Base-by-base conservation (phyloP, 1,284 basidiomycete genomes). In the Coniferiporia weirii region DNA sequence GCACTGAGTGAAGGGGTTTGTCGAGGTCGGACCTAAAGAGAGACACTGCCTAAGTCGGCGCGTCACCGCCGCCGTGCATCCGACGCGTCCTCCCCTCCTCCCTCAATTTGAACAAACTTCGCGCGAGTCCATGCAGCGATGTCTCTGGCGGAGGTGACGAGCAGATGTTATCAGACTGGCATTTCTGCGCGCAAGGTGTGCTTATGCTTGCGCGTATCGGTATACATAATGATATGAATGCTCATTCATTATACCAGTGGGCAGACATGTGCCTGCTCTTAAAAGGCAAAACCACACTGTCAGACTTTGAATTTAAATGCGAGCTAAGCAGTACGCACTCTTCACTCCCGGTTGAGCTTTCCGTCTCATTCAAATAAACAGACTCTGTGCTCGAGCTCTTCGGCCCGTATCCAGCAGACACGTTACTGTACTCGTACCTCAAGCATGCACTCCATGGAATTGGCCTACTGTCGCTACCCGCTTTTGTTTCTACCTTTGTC, bases 161-260 rank as follows among this genome's bases (percentile, higher is more conserved):
- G 83, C 59, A 89, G 88, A 67, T 81, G 83, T 36, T 89, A 87
- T 63, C 83, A 88, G 65, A 81, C 77, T 66, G 87, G 87, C 7
- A 71, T 89, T 19, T 73, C 82, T 52, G 73, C 85, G 27, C 62
- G 68, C 15, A 88, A 86, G 75, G 88, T 87, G 65, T 66, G 44
- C 17, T 27, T 54, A 44, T 43, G 15, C 54, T 44, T 36, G 12
- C 34, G 38, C 20, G 17, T n/a, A n/a, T n/a, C n/a, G n/a, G n/a
- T n/a, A n/a, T n/a, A 5, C 22, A 53, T 50, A 40, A 3, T 38
- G 36, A 7, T 61, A 54, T 46, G 13, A 20, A 45, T 12, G 19
- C 32, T 44, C 27, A 47, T 54, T 13, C 35, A 15, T 17, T 8
- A 40, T 52, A 20, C 59, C 61, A 89, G 87, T 90, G 87, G 87